Evolutionary conservation across 192 early-diverging fungal species (phyloP).

Genomic region (Spizellomyces punctatus): DNA sequence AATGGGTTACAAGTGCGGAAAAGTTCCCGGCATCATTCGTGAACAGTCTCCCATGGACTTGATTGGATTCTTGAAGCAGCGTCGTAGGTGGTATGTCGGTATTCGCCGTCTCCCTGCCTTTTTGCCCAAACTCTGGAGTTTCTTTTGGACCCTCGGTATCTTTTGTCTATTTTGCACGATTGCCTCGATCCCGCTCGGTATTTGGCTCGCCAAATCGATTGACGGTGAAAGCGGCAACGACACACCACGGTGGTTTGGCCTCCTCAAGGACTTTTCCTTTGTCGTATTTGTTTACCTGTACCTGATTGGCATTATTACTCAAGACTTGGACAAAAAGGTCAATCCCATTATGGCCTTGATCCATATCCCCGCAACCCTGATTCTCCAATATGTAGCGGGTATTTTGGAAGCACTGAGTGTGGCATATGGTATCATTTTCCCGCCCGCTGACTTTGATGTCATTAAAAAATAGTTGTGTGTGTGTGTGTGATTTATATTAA

Average conservation of each 20-base stretch:
- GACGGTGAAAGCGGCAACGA: constrained; percentile 5
- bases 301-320: constrained; percentile 53
- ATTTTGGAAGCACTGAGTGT: constrained; percentile 52
- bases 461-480: constrained; percentile 59
- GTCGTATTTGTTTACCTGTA: constrained; percentile 56
- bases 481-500: too few species aligned
- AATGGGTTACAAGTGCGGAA: constrained; percentile 56
- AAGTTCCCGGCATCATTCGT: constrained; percentile 53
- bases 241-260: constrained; percentile 60
- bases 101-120: constrained; percentile 54
- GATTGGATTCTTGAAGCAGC: constrained; percentile 59
- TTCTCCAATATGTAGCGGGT: constrained; percentile 51
- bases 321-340: constrained; percentile 54
- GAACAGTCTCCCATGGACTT: constrained; percentile 57
- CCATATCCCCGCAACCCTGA: constrained; percentile 45
- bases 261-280: constrained; percentile 58
- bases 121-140: constrained; percentile 56
- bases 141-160: constrained; percentile 59
- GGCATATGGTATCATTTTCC: constrained; percentile 54
- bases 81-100: constrained; percentile 60
- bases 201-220: constrained; percentile 18
- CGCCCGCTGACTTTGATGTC: constrained; percentile 55
- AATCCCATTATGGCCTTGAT: constrained; percentile 46
- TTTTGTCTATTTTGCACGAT: constrained; percentile 49
- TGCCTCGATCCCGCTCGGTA: constrained; percentile 49